Conservation (phyloP, 768 basidiomycete species). For the Heimioporus sp. region DNA sequence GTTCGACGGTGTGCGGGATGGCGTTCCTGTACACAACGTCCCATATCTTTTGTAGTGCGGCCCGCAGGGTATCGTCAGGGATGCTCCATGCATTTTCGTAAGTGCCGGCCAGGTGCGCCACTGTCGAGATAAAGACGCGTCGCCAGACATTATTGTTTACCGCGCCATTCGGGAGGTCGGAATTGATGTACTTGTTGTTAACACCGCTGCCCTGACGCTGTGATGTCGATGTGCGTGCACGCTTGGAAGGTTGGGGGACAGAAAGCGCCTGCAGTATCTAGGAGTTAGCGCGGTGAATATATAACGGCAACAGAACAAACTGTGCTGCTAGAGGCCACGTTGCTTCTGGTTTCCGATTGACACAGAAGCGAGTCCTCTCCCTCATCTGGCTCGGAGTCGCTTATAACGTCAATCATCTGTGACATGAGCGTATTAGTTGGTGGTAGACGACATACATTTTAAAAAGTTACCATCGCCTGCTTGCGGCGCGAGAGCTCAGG, state of each 20-base stretch:
- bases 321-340: not conserved
- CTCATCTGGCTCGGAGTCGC: not conserved
- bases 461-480: not conserved
- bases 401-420: not conserved
- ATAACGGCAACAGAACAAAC: not conserved
- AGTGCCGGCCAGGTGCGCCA: conserved; percentile 3
- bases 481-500: not conserved
- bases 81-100: conserved; percentile 9
- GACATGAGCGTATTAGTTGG: not conserved
- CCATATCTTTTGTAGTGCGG: conserved; percentile 7
- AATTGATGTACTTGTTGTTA: conserved; percentile 8
- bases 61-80: not conserved
- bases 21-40: conserved; percentile 1
- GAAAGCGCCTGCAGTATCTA: not conserved
- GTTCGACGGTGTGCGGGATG: too few species aligned
- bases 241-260: not conserved
- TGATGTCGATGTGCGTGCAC: not conserved
- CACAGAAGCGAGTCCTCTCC: not conserved
- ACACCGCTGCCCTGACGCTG: not conserved
- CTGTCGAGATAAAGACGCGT: conserved; percentile 1
- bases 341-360: not conserved
- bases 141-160: conserved; percentile 3
- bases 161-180: conserved; percentile 3
- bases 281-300: not conserved
- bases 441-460: not conserved